Evolutionary conservation across 441 rosid species (phyloP).

Genomic region (Hypseocharis bilobata): DNA sequence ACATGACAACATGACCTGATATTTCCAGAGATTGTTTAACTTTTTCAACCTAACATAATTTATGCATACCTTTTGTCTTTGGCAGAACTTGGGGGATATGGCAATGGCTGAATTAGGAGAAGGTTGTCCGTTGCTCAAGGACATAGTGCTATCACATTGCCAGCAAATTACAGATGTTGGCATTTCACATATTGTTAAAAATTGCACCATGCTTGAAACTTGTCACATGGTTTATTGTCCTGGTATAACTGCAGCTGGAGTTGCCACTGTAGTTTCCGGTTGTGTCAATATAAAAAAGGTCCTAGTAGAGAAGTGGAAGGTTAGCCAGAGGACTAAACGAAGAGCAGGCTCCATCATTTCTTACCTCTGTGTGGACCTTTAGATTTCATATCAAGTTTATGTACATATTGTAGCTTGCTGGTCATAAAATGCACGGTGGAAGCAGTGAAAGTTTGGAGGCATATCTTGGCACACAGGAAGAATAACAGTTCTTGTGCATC

Average conservation of each 20-base stretch:
- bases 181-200: conserved; percentile 55
- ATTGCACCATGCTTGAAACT: conserved; percentile 51
- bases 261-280: conserved; percentile 70
- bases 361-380: conserved; percentile 66
- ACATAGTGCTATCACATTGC: conserved; percentile 76
- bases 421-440: too few relatives aligned
- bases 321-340: conserved; percentile 61
- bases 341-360: conserved; percentile 63
- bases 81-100: conserved; percentile 65
- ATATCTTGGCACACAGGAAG: too few relatives aligned
- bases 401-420: too few relatives aligned
- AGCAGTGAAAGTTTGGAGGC: too few relatives aligned
- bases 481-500: too few relatives aligned
- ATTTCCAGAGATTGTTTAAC: too few relatives aligned
- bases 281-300: conserved; percentile 73
- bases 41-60: too few relatives aligned
- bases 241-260: conserved; percentile 60
- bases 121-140: conserved; percentile 68
- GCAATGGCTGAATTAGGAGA: conserved; percentile 69
- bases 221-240: conserved; percentile 81
- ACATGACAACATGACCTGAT: too few relatives aligned
- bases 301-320: conserved; percentile 77
- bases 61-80: background rate
- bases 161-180: conserved; percentile 62
- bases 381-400: conserved; percentile 11